Evolutionary conservation across 31 red algal genomes (phyloP), one percentile per base, ranked within the genome.

Genomic region (Odonthalia washingtoniensis): DNA sequence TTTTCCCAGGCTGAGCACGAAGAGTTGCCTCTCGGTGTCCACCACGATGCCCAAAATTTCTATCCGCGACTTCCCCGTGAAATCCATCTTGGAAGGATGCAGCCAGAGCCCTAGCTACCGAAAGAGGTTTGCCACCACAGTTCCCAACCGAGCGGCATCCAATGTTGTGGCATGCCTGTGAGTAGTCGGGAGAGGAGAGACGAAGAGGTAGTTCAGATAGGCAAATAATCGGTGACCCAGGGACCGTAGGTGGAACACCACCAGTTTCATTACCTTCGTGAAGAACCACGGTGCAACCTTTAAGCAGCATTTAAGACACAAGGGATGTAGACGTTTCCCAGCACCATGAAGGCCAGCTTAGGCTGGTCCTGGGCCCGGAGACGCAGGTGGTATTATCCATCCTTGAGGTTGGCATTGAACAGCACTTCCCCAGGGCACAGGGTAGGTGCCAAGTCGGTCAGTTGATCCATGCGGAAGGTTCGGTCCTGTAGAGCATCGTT

Each of bases 121-220:
- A 12, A 73, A 70, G 14, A 84, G 81, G 5, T 4, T 9, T 9
- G 35, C n/a, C 31, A 84, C 45, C 35, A 73, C 37, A 5, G 14
- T 33, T 28, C 52, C 77, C 26, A 81, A 33, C 77, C 37, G 49
- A 27, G 28, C 12, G 24, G 44, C 65, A 28, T 81, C 77, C 42
- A 6, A n/a, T 37, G 62, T 65, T 28, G 27, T 33, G 44, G 62
- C 44, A 24, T 28, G 9, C 21, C 52, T 5, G 12, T 24, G 12
- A 24, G 49, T 39, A 14, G 52, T 6, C 44, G 14, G 77, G 24
- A 44, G 18, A 65, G 6, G 49, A 44, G 77, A 44, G 14, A n/a
- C 77, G 77, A 81, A 81, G 53, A 84, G 42, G 26, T 84, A 63
- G 31, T 84, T 66, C 12, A 84, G 28, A 66, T 84, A 84, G 45